phyloP scores from a whole-genome alignment of 192 early-diverging fungal species.

The Geranomyces variabilis region DNA sequence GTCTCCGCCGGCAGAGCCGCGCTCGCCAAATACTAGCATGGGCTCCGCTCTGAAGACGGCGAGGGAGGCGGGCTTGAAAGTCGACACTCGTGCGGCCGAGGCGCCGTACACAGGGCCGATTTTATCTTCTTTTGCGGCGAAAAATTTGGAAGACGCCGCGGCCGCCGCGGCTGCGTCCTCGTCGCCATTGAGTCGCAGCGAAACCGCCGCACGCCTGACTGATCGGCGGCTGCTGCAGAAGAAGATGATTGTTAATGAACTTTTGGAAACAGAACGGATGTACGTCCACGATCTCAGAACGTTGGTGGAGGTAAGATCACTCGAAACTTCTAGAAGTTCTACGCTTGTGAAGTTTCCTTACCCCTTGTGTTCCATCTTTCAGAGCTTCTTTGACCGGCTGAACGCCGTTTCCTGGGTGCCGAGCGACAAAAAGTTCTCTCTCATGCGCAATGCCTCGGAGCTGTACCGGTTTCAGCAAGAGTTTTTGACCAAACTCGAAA shows the following conservation, averaged over 20 bases:
- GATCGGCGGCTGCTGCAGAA: not conserved
- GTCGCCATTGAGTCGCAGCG: not conserved
- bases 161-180: not conserved
- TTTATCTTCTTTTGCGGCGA: not conserved
- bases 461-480: slow-evolving; percentile 41
- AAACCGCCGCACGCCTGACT: not conserved
- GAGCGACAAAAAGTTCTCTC: slow-evolving; percentile 34
- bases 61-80: not conserved
- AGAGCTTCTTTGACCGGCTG: slow-evolving; percentile 41
- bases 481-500: slow-evolving; percentile 27
- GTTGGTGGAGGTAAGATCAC: slow-evolving; percentile 33
- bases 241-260: slow-evolving; percentile 26
- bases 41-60: not conserved
- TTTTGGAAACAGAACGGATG: slow-evolving; percentile 31
- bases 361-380: too few relatives aligned
- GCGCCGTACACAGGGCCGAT: slow-evolving; percentile 20
- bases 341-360: not conserved
- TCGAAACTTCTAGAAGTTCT: slow-evolving; percentile 4
- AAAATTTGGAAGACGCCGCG: not conserved
- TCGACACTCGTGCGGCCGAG: not conserved
- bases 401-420: slow-evolving; percentile 40
- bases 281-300: slow-evolving; percentile 35
- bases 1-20: not conserved
- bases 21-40: not conserved
- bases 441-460: slow-evolving; percentile 39